phyloP scores from a whole-genome alignment of 2,329 filamentous ascomycete species.

The Aureobasidium musti region DNA sequence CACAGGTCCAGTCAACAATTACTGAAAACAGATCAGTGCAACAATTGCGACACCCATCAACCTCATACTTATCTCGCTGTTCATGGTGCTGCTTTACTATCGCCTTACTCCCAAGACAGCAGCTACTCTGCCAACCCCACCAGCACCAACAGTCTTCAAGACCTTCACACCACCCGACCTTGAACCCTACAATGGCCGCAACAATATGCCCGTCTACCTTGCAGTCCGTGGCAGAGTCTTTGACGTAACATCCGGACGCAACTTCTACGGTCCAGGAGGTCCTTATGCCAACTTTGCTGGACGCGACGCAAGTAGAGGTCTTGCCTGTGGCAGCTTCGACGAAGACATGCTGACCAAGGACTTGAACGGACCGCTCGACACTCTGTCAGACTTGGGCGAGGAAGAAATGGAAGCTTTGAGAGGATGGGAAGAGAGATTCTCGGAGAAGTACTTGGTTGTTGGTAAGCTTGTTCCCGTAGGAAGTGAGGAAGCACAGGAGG shows the following conservation, averaged over 20 bases:
- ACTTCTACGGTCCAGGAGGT: conserved; percentile 95
- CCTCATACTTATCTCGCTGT: conserved; percentile 60
- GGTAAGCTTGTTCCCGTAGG: conserved; percentile 75
- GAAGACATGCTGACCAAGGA: conserved; percentile 93
- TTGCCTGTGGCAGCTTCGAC: conserved; percentile 92
- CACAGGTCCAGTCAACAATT: conserved; percentile 27
- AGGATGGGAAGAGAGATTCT: conserved; percentile 92
- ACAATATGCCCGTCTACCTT: conserved; percentile 76
- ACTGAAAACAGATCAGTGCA: conserved; percentile 45
- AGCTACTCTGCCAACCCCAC: conserved; percentile 55
- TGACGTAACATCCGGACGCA: conserved; percentile 80
- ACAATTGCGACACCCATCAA: conserved; percentile 62
- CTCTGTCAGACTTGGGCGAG: conserved; percentile 66
- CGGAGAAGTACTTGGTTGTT: conserved; percentile 93
- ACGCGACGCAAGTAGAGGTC: conserved; percentile 80
- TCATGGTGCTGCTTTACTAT: conserved; percentile 59
- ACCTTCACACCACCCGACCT: conserved; percentile 81
- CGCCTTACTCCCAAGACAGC: conserved; percentile 52
- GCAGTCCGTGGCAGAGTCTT: conserved; percentile 91
- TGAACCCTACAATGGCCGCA: conserved; percentile 78
- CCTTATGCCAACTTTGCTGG: conserved; percentile 97
- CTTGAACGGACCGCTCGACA: conserved; percentile 78
- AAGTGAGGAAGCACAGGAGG: conserved; percentile 35
- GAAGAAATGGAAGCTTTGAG: conserved; percentile 81
- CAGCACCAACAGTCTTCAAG: conserved; percentile 78